phyloP scores from a whole-genome alignment of 148 eudicot genomes.

The Salicornia ramosissima region DNA sequence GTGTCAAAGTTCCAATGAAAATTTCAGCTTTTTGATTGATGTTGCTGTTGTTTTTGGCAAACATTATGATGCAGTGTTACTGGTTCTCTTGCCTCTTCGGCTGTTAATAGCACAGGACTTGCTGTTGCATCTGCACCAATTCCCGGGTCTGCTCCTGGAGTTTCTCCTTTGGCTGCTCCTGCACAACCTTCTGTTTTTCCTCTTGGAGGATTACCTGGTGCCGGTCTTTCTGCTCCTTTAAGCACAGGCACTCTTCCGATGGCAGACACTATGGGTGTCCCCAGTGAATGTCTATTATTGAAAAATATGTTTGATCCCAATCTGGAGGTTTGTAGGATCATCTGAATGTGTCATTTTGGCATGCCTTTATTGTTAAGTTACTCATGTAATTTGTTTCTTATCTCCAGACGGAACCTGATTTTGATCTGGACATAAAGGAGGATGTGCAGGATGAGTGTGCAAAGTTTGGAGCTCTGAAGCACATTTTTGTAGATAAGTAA shows the following conservation, averaged over 20 bases:
- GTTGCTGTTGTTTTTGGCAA: constrained; percentile 16
- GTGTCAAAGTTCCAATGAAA: neutral
- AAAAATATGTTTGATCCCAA: constrained; percentile 93
- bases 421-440: constrained; percentile 84
- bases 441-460: constrained; percentile 75
- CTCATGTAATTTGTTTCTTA: constrained; percentile 6
- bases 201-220: constrained; percentile 37
- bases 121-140: constrained; percentile 32
- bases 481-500: constrained; percentile 78
- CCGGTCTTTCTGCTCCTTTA: constrained; percentile 44
- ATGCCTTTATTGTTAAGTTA: constrained; percentile 12
- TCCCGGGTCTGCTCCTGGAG: constrained; percentile 34
- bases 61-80: constrained; percentile 41
- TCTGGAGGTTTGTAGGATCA: constrained; percentile 49
- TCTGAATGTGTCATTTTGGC: neutral
- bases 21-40: constrained; percentile 9
- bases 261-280: constrained; percentile 59
- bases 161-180: constrained; percentile 33
- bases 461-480: constrained; percentile 62
- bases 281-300: constrained; percentile 77
- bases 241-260: constrained; percentile 40
- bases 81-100: constrained; percentile 40
- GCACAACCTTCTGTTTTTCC: constrained; percentile 30
- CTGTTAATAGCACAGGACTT: constrained; percentile 31
- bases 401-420: constrained; percentile 72